phyloP scores from a whole-genome alignment of 805 yeast genomes.

The Candida corydali region DNA sequence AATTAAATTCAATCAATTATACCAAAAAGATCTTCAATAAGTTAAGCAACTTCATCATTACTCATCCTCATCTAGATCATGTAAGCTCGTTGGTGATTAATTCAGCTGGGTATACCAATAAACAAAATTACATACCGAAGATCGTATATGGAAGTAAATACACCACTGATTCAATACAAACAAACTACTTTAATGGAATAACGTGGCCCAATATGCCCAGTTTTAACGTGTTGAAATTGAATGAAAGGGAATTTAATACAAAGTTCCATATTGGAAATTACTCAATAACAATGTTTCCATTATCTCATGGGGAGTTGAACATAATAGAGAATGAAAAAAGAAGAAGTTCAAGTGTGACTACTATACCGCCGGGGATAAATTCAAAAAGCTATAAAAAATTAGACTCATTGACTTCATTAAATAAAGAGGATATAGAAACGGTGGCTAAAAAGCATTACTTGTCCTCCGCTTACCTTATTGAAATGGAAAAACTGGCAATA shows the following conservation, averaged over 20 bases:
- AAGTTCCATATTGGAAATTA: conserved; percentile 15
- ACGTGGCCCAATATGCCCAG: conserved; percentile 74
- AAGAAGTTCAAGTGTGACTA: conserved; percentile 1
- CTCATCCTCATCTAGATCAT: conserved; percentile 89
- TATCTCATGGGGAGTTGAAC: conserved; percentile 28
- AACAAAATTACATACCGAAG: conserved; percentile 23
- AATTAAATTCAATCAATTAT: conserved; percentile 7
- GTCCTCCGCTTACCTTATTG: conserved; percentile 60
- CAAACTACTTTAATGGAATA: conserved; percentile 63
- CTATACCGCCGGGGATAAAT: conserved; percentile 4
- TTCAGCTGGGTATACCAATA: conserved; percentile 48
- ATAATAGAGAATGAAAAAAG: not conserved
- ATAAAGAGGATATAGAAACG: not conserved
- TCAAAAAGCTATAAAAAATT: not conserved
- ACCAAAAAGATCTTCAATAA: conserved; percentile 18
- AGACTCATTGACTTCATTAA: not conserved
- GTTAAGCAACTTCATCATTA: conserved; percentile 48
- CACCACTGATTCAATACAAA: conserved; percentile 50
- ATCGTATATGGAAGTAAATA: conserved; percentile 48
- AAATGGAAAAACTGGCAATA: conserved; percentile 26
- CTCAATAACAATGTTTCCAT: conserved; percentile 26
- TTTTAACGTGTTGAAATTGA: conserved; percentile 21
- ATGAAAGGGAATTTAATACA: conserved; percentile 11
- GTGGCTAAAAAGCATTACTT: conserved; percentile 21
- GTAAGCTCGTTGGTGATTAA: conserved; percentile 64